Conservation (phyloP, 2,329 filamentous ascomycete species). For the Rhynchosporium secalis region DNA sequence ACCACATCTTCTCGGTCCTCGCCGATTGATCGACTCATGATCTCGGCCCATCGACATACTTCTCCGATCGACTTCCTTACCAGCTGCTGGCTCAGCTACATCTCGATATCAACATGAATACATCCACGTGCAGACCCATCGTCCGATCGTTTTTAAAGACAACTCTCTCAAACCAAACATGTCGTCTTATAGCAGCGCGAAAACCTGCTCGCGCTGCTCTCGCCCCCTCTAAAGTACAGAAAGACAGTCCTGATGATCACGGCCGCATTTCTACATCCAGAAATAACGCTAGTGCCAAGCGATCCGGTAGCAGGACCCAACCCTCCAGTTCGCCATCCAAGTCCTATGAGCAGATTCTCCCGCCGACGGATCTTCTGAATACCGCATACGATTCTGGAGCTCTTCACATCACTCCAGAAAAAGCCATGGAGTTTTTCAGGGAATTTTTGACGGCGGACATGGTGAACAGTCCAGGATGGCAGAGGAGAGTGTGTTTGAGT, state of each 20-base stretch:
- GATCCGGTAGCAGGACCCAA: too few relatives aligned
- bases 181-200: background rate
- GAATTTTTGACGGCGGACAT: constrained; percentile 19
- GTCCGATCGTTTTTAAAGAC: background rate
- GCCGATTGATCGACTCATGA: background rate
- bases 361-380: constrained; percentile 30
- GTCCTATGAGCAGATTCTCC: constrained; percentile 27
- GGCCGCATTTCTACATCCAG: too few relatives aligned
- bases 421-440: constrained; percentile 33
- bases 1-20: too few relatives aligned
- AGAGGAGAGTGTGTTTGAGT: constrained; percentile 32
- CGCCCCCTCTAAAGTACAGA: too few relatives aligned
- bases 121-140: background rate
- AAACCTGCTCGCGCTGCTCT: background rate
- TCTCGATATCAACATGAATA: background rate
- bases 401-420: constrained; percentile 30
- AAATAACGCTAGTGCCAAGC: too few relatives aligned
- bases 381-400: constrained; percentile 32
- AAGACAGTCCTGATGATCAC: too few relatives aligned
- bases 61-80: background rate
- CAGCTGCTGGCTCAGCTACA: background rate
- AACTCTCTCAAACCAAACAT: background rate
- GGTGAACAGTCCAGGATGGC: constrained; percentile 21
- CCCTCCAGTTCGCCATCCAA: constrained; percentile 6
- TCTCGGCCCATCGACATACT: background rate